Base-by-base conservation (phyloP, 441 rosid species). In the Cnidoscolus chayamansa region DNA sequence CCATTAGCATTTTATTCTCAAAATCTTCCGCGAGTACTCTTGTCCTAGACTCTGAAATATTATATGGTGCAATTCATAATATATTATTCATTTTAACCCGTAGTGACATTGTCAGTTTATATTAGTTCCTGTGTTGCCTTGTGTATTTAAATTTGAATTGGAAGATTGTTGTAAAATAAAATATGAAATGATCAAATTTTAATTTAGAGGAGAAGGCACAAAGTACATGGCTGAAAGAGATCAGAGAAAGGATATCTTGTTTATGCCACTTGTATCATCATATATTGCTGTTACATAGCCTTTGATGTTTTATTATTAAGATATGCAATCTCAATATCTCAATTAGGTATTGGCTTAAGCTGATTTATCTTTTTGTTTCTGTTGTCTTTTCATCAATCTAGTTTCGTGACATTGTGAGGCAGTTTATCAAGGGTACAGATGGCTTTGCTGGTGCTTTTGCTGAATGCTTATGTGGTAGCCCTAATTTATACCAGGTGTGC, bases 361-460 rank as follows among this genome's bases (percentile, higher is more conserved):
- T 80, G 66, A 74, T 66, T 57, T 67, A 75, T 32, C 43, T 65
- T 45, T 63, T 72, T 19, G 13, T 71, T 1, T 30, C 10, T n/a
- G 19, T 11, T 65, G 35, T 10, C 20, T n/a, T 40, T 64, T 48
- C 81, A 47, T 73, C 68, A 31, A 73, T 83, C 82, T 72, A 94
- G 99, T 92, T 90, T 70, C 94, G 97, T 49, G 97, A 94, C 75
- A 79, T 88, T 74, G 97, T 90, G 80, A 85, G 97, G 56, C 90
- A 85, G 81, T 92, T 92, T 84, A 89, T 94, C 67, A 92, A 94
- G 84, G 97, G 98, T 31, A 94, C 98, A 0, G 83, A 88, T 80
- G 93, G 97, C 72, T 86, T 94, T 81, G 86, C 97, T 13, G 98
- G 98, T 72, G 94, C 93, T 72, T 92, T 94, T 86, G 97, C 97